Percentiles rank a stretch among this genome's conserved stretches.
Evolutionary conservation across 805 yeast genomes (phyloP).

Genomic region (Yarrowia keelungensis): DNA sequence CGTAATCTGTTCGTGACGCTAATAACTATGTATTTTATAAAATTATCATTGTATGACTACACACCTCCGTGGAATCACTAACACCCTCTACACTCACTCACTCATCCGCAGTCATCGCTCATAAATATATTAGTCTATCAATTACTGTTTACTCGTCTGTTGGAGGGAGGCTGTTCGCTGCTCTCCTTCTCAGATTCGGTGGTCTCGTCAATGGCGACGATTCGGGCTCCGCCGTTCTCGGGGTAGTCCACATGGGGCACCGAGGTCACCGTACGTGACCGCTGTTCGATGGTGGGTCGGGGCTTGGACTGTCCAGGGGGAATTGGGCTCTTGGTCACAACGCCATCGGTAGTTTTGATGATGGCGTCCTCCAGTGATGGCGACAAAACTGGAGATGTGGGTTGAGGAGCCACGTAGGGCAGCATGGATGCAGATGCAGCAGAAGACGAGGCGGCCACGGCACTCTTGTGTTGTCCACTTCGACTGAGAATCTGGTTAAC

Average conservation of each 20-base stretch:
- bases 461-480: constrained; percentile 35
- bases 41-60: neutral
- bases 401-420: constrained; percentile 37
- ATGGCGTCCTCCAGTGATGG: constrained; percentile 34
- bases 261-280: constrained; percentile 34
- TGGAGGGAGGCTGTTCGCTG: constrained; percentile 19
- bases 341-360: constrained; percentile 32
- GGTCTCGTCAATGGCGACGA: constrained; percentile 30
- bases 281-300: constrained; percentile 29
- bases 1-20: neutral
- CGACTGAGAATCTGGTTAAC: constrained; percentile 37
- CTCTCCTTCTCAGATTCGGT: constrained; percentile 16
- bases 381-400: constrained; percentile 32
- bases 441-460: constrained; percentile 22
- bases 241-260: constrained; percentile 33
- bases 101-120: neutral
- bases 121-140: constrained; percentile 38
- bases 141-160: constrained; percentile 35
- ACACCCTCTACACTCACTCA: too few species aligned
- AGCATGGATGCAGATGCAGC: constrained; percentile 37
- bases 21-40: constrained; percentile 7
- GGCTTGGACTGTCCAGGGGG: constrained; percentile 16
- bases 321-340: constrained; percentile 14
- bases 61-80: too few species aligned
- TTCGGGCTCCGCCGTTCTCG: constrained; percentile 21